These are phyloP conservation scores for Arachnopeziza araneosa DNA, from an alignment of 2,329 filamentous ascomycete genomes.

Conservation along the genomic window DNA sequence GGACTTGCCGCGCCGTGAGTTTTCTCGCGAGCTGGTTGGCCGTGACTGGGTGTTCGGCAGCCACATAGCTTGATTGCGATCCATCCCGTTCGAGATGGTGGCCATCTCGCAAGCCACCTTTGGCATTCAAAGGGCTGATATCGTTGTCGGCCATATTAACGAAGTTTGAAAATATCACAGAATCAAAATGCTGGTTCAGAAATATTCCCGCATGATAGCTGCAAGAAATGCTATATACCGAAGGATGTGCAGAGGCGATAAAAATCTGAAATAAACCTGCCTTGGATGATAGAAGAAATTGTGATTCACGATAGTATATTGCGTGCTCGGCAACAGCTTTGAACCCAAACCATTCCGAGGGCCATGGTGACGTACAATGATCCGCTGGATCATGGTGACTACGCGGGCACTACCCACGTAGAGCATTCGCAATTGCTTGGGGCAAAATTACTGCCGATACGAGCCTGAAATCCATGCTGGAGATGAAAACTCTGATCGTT, in stretches of 20 bases:
- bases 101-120: neutral
- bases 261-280: neutral
- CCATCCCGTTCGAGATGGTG: neutral
- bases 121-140: neutral
- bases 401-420: no score
- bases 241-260: neutral
- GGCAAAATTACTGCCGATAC: no score
- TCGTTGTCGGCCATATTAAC: neutral
- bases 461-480: no score
- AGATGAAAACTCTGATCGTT: no score
- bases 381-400: no score
- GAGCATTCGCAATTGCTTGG: no score
- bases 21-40: slow-evolving; percentile 42
- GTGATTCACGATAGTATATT: neutral
- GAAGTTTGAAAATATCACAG: neutral
- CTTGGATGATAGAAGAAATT: neutral
- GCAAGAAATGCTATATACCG: neutral
- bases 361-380: neutral
- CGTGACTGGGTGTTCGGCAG: slow-evolving; percentile 11
- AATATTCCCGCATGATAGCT: no score
- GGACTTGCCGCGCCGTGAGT: slow-evolving; percentile 56
- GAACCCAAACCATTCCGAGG: neutral
- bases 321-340: neutral
- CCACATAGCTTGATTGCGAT: neutral
- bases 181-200: neutral